Conservation (phyloP, 164 flowering plant genomes). For the Akebia trifoliata region DNA sequence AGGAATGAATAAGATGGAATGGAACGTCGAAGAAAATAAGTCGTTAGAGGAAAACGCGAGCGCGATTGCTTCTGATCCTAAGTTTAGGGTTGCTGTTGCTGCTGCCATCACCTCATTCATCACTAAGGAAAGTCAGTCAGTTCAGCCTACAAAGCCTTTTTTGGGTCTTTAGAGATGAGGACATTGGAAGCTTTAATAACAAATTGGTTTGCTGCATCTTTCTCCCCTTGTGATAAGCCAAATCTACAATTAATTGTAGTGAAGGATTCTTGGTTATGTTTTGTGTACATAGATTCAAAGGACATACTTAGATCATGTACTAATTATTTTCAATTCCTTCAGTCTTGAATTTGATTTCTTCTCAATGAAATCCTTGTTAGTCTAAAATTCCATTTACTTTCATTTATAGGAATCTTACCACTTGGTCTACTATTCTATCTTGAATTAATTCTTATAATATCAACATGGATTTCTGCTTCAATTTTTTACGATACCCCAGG, state of each 20-base stretch:
- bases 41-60: conserved; percentile 38
- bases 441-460: too few relatives aligned
- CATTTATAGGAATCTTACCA: too few relatives aligned
- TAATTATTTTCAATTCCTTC: too few relatives aligned
- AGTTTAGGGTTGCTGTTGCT: conserved; percentile 68
- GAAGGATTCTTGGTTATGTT: background rate
- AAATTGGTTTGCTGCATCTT: conserved; percentile 12
- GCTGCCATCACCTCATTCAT: conserved; percentile 64
- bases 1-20: conserved; percentile 1
- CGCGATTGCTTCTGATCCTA: conserved; percentile 57
- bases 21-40: conserved; percentile 16
- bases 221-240: background rate
- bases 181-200: conserved; percentile 21
- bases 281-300: background rate
- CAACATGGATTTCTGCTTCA: too few relatives aligned
- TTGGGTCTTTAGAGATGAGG: conserved; percentile 22
- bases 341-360: too few relatives aligned
- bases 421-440: too few relatives aligned
- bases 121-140: conserved; percentile 31
- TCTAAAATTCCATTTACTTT: too few relatives aligned
- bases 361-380: too few relatives aligned
- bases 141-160: conserved; percentile 2
- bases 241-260: too few relatives aligned
- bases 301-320: too few relatives aligned
- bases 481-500: too few relatives aligned